A percentile compares a stretch with the other conserved stretches of the same genome.
Evolutionary conservation across 139 green algal species (phyloP).

Genomic region (Coelastrella sp.): DNA sequence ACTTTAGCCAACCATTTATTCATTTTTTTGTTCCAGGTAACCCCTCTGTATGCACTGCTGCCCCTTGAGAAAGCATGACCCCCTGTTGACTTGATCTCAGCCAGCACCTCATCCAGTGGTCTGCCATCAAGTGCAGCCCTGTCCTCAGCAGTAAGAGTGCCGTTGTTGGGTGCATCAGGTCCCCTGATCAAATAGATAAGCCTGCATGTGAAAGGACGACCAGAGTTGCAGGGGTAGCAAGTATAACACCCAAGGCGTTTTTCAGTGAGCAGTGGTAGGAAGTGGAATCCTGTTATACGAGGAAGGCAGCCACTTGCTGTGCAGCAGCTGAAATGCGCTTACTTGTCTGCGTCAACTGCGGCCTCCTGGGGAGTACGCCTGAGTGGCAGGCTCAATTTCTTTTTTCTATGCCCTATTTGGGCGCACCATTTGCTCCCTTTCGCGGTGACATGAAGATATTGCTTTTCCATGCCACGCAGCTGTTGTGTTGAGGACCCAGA

Average conservation of each 20-base stretch:
- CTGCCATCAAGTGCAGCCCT: conserved; percentile 12
- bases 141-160: background rate
- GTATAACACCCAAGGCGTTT: background rate
- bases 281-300: background rate
- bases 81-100: conserved; percentile 18
- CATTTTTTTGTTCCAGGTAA: background rate
- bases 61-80: background rate
- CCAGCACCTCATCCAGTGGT: conserved; percentile 1
- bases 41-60: conserved; percentile 18
- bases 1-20: background rate
- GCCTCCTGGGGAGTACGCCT: background rate
- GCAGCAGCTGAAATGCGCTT: background rate
- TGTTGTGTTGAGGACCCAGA: background rate
- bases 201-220: background rate
- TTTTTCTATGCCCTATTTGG: background rate
- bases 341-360: conserved; percentile 4
- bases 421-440: background rate
- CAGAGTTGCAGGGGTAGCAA: background rate
- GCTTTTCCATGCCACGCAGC: background rate
- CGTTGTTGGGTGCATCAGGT: conserved; percentile 6
- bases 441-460: background rate
- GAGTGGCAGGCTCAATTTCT: background rate
- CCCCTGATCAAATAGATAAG: conserved; percentile 1
- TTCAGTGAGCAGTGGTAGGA: background rate
- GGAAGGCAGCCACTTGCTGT: background rate